These are phyloP conservation scores for Lipomyces oligophaga DNA, from an alignment of 805 yeast species.

Conservation along the genomic window DNA sequence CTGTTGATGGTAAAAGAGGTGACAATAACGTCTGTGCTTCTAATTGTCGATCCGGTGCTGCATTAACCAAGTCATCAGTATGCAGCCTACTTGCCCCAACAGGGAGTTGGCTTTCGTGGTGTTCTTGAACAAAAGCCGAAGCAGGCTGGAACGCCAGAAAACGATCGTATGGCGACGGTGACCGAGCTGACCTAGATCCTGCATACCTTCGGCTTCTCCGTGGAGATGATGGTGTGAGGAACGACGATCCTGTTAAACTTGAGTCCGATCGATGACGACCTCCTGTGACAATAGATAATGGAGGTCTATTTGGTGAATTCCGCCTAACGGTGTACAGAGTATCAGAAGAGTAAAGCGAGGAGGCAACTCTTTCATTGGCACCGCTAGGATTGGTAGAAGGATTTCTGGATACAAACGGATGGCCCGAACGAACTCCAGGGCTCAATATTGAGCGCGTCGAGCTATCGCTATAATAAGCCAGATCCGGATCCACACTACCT, in stretches of 20 bases:
- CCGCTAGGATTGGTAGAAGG: too few species aligned
- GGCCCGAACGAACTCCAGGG: too few species aligned
- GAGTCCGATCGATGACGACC: not conserved
- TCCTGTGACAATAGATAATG: constrained; percentile 1
- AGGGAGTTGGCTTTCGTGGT: not conserved
- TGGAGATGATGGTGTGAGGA: not conserved
- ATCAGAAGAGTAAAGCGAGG: too few species aligned
- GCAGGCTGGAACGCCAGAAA: constrained; percentile 22
- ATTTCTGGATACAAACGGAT: too few species aligned
- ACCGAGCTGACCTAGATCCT: constrained; percentile 12
- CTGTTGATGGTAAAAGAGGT: not conserved
- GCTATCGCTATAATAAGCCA: constrained; percentile 8
- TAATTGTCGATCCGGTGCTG: not conserved
- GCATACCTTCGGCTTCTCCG: constrained; percentile 1
- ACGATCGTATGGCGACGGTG: constrained; percentile 24
- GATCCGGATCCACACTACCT: not conserved
- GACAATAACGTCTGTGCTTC: constrained; percentile 5
- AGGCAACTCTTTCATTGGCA: too few species aligned
- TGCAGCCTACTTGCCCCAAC: constrained; percentile 6
- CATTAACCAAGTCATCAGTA: constrained; percentile 12
- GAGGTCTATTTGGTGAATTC: constrained; percentile 1
- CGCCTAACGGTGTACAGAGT: too few species aligned
- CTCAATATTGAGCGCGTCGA: too few species aligned
- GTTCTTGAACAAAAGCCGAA: constrained; percentile 1
- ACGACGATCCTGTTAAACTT: not conserved